Evolutionary conservation across 148 eudicot species (phyloP), one percentile per base, ranked within the genome.

Genomic region (Rhododendron ferrugineum): DNA sequence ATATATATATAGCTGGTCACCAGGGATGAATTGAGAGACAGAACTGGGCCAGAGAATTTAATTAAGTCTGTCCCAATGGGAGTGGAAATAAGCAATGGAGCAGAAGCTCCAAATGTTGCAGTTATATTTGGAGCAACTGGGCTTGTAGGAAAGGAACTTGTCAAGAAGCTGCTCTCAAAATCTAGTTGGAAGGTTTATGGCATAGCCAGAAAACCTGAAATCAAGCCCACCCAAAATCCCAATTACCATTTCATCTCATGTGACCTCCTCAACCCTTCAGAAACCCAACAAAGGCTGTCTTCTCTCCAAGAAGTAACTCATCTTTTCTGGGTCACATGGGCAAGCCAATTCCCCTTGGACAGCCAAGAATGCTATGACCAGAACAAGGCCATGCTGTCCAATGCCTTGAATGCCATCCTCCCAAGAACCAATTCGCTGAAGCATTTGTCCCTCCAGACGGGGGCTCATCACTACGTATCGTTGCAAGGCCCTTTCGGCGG

Each of bases 281-380:
- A 96, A 23, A 88, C 94, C 28, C 87, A 72, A 15, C 68, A 85
- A 32, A 94, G 90, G 91, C 92, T 96, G 9, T 90, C 93, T 73
- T 76, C 36, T 2, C 87, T 96, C 81, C 84, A 86, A 13, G 95
- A 93, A n/a, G 92, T 91, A 77, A 96, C 98, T 22, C 98, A 96
- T 58, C 50, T 96, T 18, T 96, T 91, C 56, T 96, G 98, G 98
- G 89, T 95, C 88, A 96, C 99, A 20, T 96, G 99, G 99, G 97
- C 98, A 30, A 90, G 85, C 86, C 88, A 92, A 40, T 95, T 84
- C 84, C 98, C 93, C 0, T 86, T 93, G 28, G 96, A 92, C 75
- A 94, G 88, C 90, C 85, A 30, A 1, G 95, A 95, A 80, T 93
- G 97, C 66, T 94, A 85, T 46, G 92, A 95, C n/a, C 95, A 95